Conservation (phyloP, 495 filamentous ascomycete genomes). For the Penicillium tannophilum region DNA sequence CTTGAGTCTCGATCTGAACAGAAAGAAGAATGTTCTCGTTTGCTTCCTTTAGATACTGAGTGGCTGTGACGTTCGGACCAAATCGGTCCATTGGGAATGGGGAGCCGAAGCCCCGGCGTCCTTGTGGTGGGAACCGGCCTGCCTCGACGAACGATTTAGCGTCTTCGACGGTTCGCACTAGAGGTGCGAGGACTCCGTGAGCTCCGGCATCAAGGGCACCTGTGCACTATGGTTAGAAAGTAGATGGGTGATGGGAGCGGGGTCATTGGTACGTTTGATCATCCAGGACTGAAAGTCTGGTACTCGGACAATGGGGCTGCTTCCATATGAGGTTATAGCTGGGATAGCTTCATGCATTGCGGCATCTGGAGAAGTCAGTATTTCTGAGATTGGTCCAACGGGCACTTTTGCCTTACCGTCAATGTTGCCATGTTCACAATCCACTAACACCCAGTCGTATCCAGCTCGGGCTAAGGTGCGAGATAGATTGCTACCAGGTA, state of each 20-base stretch:
- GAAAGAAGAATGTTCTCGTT: constrained; percentile 72
- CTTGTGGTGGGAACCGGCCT: constrained; percentile 42
- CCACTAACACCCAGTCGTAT: constrained; percentile 13
- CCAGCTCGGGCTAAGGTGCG: constrained; percentile 11
- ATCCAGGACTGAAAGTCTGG: constrained; percentile 69
- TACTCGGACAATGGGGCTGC: constrained; percentile 66
- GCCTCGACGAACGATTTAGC: constrained; percentile 58
- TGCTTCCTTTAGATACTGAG: constrained; percentile 71
- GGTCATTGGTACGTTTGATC: constrained; percentile 61
- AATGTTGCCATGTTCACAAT: constrained; percentile 16
- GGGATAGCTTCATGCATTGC: constrained; percentile 81
- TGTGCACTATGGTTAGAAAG: constrained; percentile 25
- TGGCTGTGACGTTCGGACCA: constrained; percentile 6
- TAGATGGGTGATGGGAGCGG: background rate
- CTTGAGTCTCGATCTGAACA: constrained; percentile 80
- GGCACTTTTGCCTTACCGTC: background rate
- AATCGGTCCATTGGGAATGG: constrained; percentile 27
- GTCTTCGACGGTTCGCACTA: constrained; percentile 67
- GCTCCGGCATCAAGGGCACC: constrained; percentile 67
- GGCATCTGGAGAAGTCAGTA: constrained; percentile 52
- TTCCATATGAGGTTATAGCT: constrained; percentile 65
- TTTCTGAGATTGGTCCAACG: background rate
- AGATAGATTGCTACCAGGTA: constrained; percentile 13
- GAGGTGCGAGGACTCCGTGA: constrained; percentile 58
- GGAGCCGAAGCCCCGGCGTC: constrained; percentile 28